Evolutionary conservation across 495 filamentous ascomycete species (phyloP).

Genomic region (Hypoxylon lenormandii): DNA sequence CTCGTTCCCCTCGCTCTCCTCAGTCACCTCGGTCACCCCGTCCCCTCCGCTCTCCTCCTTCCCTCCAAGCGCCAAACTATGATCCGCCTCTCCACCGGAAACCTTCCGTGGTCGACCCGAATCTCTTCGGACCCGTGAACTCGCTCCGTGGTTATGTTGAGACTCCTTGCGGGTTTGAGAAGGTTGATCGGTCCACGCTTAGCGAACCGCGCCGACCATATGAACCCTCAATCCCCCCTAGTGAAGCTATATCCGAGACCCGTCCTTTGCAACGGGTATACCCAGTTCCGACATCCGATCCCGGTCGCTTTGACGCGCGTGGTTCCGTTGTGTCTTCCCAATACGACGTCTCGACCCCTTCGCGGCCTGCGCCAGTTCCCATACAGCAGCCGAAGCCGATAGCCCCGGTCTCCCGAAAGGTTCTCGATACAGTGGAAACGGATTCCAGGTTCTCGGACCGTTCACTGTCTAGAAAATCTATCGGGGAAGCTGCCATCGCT

Average conservation of each 20-base stretch:
- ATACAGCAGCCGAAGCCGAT: slow-evolving; percentile 64
- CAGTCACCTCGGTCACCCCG: slow-evolving; percentile 22
- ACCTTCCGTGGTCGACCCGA: slow-evolving; percentile 64
- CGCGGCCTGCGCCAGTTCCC: slow-evolving; percentile 52
- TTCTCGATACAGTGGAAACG: slow-evolving; percentile 55
- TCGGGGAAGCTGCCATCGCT: slow-evolving; percentile 62
- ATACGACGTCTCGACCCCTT: slow-evolving; percentile 37
- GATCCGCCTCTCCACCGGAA: slow-evolving; percentile 54
- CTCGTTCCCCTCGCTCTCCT: slow-evolving; percentile 33
- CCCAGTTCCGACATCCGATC: slow-evolving; percentile 72
- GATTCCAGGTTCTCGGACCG: slow-evolving; percentile 47
- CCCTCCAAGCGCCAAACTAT: slow-evolving; percentile 30
- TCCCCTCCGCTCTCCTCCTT: slow-evolving; percentile 11
- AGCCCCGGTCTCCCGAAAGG: slow-evolving; percentile 55
- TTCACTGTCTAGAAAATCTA: slow-evolving; percentile 52
- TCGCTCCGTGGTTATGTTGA: slow-evolving; percentile 64
- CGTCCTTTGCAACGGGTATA: slow-evolving; percentile 47
- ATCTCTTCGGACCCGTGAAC: slow-evolving; percentile 66
- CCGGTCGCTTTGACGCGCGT: slow-evolving; percentile 67
- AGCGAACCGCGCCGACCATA: slow-evolving; percentile 25
- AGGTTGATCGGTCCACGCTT: slow-evolving; percentile 44
- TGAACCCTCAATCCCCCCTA: slow-evolving; percentile 37
- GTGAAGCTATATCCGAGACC: slow-evolving; percentile 51
- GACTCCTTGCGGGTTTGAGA: slow-evolving; percentile 64
- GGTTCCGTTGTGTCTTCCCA: slow-evolving; percentile 61